Evolutionary conservation across 1,284 basidiomycete species (phyloP).

Genomic region (Gomphus sp.): DNA sequence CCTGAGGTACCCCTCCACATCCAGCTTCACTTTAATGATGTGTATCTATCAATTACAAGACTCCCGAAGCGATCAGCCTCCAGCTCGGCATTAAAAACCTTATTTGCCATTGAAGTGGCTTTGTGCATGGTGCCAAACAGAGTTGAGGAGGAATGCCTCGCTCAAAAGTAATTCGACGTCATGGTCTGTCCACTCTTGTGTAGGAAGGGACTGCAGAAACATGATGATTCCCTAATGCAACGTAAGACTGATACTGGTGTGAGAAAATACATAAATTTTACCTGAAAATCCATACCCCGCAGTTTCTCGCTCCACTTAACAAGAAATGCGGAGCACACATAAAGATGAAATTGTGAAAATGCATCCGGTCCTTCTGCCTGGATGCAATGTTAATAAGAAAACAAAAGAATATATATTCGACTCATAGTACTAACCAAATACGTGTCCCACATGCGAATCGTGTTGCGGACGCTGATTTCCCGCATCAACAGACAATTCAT

Average conservation of each 20-base stretch:
- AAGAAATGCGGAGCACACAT: conserved; percentile 92
- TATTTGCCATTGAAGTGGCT: conserved; percentile 63
- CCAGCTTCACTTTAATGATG: neutral
- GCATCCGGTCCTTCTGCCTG: conserved; percentile 92
- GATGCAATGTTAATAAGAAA: neutral
- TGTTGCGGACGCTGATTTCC: conserved; percentile 90
- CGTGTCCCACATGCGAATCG: conserved; percentile 98
- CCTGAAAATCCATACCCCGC: conserved; percentile 95
- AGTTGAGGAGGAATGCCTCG: conserved; percentile 92
- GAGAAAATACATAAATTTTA: conserved; percentile 20
- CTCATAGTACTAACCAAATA: conserved; percentile 73
- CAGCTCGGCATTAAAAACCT: neutral
- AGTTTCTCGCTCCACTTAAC: conserved; percentile 88
- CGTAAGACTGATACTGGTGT: neutral
- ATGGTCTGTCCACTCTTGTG: conserved; percentile 90
- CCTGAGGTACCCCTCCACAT: neutral
- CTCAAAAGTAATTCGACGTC: conserved; percentile 93
- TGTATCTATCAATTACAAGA: neutral
- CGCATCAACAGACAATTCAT: conserved; percentile 98
- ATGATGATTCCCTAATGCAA: conserved; percentile 85
- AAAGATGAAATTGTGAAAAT: conserved; percentile 94
- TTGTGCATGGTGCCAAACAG: conserved; percentile 90
- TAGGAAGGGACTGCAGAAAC: conserved; percentile 95
- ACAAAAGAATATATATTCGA: neutral
- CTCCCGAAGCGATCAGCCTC: neutral